phyloP scores from a whole-genome alignment of 2,329 filamentous ascomycete species.

The Ceratocystis eucalypticola region DNA sequence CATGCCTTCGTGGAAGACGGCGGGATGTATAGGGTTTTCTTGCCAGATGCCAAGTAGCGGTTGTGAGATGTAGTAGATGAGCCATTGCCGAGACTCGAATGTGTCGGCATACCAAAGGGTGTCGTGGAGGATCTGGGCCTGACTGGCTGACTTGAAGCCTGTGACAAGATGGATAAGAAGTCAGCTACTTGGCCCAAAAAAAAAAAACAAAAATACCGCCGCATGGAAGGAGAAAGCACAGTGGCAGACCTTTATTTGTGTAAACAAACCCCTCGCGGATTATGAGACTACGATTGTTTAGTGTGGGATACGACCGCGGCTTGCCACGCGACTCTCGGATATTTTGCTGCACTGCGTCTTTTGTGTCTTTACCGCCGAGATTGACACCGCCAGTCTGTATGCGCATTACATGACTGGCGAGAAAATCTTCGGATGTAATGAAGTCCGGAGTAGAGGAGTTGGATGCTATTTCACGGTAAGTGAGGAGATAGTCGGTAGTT shows the following conservation, averaged over 20 bases:
- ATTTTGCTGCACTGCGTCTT: constrained; percentile 35
- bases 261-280: constrained; percentile 88
- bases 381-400: constrained; percentile 46
- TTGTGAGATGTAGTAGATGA: constrained; percentile 88
- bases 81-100: constrained; percentile 84
- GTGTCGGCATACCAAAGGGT: constrained; percentile 76
- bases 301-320: constrained; percentile 82
- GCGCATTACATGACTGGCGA: constrained; percentile 90
- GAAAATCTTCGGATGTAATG: constrained; percentile 80
- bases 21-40: constrained; percentile 56
- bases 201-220: neutral
- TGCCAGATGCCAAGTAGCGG: constrained; percentile 78
- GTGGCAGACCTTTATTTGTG: constrained; percentile 73
- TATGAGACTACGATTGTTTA: constrained; percentile 85
- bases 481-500: constrained; percentile 80
- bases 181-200: neutral
- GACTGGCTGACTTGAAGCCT: constrained; percentile 87
- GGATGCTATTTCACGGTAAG: constrained; percentile 75
- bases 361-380: constrained; percentile 40
- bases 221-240: neutral
- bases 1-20: constrained; percentile 39
- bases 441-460: constrained; percentile 62
- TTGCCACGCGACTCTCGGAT: constrained; percentile 81
- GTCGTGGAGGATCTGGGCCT: constrained; percentile 76
- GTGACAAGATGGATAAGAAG: constrained; percentile 2